Evolutionary conservation across 2,329 filamentous ascomycete species (phyloP).

Genomic region (Proliferodiscus dingleyae): DNA sequence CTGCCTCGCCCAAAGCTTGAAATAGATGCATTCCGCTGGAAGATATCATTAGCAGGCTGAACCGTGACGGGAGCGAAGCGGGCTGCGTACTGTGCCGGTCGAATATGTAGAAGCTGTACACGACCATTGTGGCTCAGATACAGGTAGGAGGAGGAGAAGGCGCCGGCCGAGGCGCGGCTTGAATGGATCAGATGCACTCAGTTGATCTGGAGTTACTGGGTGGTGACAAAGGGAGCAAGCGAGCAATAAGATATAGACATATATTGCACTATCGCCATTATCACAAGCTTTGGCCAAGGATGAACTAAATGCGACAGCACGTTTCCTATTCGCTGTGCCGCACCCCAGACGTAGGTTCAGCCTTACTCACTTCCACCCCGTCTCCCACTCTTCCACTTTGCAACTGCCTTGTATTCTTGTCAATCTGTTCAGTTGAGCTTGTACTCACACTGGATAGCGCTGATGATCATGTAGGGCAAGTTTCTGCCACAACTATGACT

Average conservation of each 20-base stretch:
- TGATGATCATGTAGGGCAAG: constrained; percentile 10
- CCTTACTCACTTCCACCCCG: constrained; percentile 2
- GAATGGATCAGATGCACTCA: not conserved
- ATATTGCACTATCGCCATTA: not conserved
- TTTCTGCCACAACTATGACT: constrained; percentile 15
- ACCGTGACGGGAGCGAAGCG: not conserved
- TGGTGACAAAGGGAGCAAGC: too few relatives aligned
- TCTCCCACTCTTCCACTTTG: not conserved
- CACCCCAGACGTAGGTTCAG: not conserved
- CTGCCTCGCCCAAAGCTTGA: constrained; percentile 65
- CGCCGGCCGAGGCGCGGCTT: constrained; percentile 1
- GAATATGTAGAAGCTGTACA: constrained; percentile 99
- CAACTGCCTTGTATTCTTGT: not conserved
- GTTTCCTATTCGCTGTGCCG: constrained; percentile 1
- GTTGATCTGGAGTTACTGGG: too few relatives aligned
- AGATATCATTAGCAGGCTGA: constrained; percentile 11
- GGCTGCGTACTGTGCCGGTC: constrained; percentile 80
- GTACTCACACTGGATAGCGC: not conserved
- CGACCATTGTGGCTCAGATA: constrained; percentile 61
- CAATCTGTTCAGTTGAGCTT: not conserved
- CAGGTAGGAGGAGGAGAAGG: not conserved
- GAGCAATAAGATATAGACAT: not conserved
- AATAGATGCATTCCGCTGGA: constrained; percentile 95
- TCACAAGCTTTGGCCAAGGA: constrained; percentile 22
- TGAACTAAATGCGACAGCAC: not conserved